phyloP scores from a whole-genome alignment of 805 yeast genomes.

The Ogataea zsoltii region DNA sequence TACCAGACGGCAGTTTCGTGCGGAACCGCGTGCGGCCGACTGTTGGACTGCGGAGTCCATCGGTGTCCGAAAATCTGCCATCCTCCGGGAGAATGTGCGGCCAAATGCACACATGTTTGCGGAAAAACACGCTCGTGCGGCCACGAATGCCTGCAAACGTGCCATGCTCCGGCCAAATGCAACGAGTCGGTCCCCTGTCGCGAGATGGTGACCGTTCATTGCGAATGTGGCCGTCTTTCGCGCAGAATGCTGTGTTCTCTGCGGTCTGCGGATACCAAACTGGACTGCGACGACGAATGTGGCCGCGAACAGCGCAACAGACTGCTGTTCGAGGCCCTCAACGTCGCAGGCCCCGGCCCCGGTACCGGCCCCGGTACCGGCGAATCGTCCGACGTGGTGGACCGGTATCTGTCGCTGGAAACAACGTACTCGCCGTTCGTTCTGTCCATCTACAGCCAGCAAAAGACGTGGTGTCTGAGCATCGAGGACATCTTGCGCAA shows the following conservation, averaged over 20 bases:
- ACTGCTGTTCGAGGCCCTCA: slow-evolving; percentile 63
- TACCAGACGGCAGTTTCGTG: slow-evolving; percentile 71
- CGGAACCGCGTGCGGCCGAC: slow-evolving; percentile 58
- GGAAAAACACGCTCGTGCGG: slow-evolving; percentile 59
- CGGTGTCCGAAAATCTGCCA: slow-evolving; percentile 59
- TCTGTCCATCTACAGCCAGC: slow-evolving; percentile 50
- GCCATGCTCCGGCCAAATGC: slow-evolving; percentile 63
- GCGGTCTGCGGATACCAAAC: slow-evolving; percentile 36
- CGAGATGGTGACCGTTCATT: slow-evolving; percentile 49
- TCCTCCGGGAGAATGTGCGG: slow-evolving; percentile 55
- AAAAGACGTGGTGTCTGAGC: slow-evolving; percentile 65
- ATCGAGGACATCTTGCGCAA: slow-evolving; percentile 55
- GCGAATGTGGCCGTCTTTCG: slow-evolving; percentile 64
- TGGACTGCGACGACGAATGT: slow-evolving; percentile 76
- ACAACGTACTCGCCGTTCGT: slow-evolving; percentile 48
- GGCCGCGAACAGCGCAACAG: slow-evolving; percentile 57
- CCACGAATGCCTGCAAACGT: slow-evolving; percentile 61
- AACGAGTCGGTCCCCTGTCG: slow-evolving; percentile 53
- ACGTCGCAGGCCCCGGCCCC: no score
- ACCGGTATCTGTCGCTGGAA: slow-evolving; percentile 28
- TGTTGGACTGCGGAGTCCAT: slow-evolving; percentile 50
- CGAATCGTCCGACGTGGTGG: slow-evolving; percentile 22
- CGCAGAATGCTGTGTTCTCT: slow-evolving; percentile 53
- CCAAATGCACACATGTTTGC: slow-evolving; percentile 62
- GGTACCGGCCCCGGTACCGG: slow-evolving; percentile 18